Evolutionary conservation across 2,329 filamentous ascomycete species (phyloP).

Genomic region (Claviceps africana): DNA sequence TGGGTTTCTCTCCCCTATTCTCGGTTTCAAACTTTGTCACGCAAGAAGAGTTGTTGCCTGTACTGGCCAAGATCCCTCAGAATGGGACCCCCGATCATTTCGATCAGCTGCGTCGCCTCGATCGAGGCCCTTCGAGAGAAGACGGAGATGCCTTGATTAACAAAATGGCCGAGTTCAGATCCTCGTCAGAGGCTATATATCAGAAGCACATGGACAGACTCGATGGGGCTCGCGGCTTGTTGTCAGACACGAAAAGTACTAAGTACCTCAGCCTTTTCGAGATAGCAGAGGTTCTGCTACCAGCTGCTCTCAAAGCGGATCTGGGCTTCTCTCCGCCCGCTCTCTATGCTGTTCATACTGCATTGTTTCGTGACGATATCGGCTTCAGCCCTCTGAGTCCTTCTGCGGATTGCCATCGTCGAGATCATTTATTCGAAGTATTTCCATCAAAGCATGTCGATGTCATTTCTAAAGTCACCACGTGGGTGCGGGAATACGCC

Average conservation of each 20-base stretch:
- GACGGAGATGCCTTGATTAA: slow-evolving; percentile 29
- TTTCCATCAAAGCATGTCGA: slow-evolving; percentile 17
- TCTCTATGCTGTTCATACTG: slow-evolving; percentile 57
- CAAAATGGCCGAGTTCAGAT: slow-evolving; percentile 33
- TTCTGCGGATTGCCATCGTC: slow-evolving; percentile 31
- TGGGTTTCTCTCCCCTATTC: slow-evolving; percentile 32
- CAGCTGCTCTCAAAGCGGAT: slow-evolving; percentile 19
- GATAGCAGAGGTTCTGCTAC: slow-evolving; percentile 32
- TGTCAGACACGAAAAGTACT: slow-evolving; percentile 24
- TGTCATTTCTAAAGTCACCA: slow-evolving; percentile 18
- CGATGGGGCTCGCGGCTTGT: slow-evolving; percentile 28
- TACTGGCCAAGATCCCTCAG: slow-evolving; percentile 18
- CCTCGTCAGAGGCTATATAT: slow-evolving; percentile 29
- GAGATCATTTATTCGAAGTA: slow-evolving; percentile 48
- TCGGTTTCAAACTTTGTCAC: slow-evolving; percentile 33
- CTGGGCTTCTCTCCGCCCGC: slow-evolving; percentile 30
- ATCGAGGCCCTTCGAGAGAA: slow-evolving; percentile 30
- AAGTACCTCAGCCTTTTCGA: slow-evolving; percentile 37
- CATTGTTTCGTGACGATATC: slow-evolving; percentile 44
- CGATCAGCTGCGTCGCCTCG: slow-evolving; percentile 17
- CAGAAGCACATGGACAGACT: slow-evolving; percentile 33
- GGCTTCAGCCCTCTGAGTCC: slow-evolving; percentile 41
- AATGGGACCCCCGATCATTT: slow-evolving; percentile 16
- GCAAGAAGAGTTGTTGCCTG: slow-evolving; percentile 25
- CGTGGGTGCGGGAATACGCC: slow-evolving; percentile 21